A percentile compares a stretch with the other conserved stretches of the same genome.
phyloP scores from a whole-genome alignment of 177 flowering plant species.

The Telopea speciosissima region DNA sequence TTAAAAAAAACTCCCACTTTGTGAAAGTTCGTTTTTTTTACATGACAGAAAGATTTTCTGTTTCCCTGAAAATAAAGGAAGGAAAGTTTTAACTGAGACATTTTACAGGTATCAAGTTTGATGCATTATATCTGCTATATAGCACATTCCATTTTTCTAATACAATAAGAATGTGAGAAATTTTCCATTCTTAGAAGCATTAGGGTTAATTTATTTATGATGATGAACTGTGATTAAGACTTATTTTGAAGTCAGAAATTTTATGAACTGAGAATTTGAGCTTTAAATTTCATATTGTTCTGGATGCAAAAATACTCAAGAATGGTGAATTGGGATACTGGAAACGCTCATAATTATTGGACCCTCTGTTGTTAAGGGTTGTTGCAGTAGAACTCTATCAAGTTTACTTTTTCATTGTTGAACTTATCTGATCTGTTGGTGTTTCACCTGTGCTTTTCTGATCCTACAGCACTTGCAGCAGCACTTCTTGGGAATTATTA shows the following conservation, averaged over 20 bases:
- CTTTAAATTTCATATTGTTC: too few species aligned
- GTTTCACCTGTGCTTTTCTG: slow-evolving; percentile 5
- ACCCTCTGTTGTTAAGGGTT: not conserved
- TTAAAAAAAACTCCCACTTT: not conserved
- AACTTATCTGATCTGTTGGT: not conserved
- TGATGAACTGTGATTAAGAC: too few species aligned
- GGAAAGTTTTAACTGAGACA: not conserved
- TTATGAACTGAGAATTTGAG: not conserved
- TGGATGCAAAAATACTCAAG: too few species aligned
- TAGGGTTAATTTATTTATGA: not conserved
- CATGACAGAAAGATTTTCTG: too few species aligned
- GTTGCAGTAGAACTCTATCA: not conserved
- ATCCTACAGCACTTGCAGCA: slow-evolving; percentile 58
- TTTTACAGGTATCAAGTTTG: not conserved
- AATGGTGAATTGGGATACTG: too few species aligned
- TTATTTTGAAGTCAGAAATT: too few species aligned
- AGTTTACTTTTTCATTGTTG: not conserved
- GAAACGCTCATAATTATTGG: too few species aligned
- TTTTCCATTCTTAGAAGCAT: not conserved
- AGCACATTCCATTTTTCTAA: not conserved
- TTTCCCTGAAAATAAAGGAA: too few species aligned
- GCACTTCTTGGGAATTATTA: slow-evolving; percentile 54
- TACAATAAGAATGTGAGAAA: not conserved
- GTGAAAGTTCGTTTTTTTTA: not conserved
- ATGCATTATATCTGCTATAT: not conserved